Evolutionary conservation across 148 eudicot species (phyloP), one percentile per base, ranked within the genome.

Genomic region (Silene latifolia): DNA sequence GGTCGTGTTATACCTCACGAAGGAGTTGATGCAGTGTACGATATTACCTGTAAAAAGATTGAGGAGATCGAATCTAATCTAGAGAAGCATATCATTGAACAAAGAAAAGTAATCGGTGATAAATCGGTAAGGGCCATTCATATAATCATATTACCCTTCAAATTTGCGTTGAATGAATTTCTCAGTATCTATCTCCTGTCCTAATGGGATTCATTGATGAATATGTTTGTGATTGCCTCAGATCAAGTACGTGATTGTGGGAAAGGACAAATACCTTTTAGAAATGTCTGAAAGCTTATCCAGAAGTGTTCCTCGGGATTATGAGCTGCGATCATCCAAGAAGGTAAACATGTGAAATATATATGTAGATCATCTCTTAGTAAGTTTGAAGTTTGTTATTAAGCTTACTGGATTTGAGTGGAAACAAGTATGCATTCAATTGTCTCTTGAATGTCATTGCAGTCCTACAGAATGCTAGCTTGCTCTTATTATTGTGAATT

Each of bases 1-100:
- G 99, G 99, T 47, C 99, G 98, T 78, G 76, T 95, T 48, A 89
- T 95, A 76, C 99, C 99, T 65, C 85, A 67, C 67, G 89, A 87
- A 82, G 99, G 98, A 74, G 93, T 79, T 80, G 98, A 95, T 80
- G 21, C 77, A 63, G 94, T 86, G 72, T 92, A 89, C 80, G 99
- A 92, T 84, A 78, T 80, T 76, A 94, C 97, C 21, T 83, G 88
- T 79, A 86, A 79, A 80, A 82, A 76, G 60, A 88, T 89, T 78
- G 71, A 66, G 64, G 91, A 86, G 46, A 77, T 90, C 77, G 97
- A 90, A 81, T 82, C 78, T 60, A 79, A 80, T 74, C 80, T 95
- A 85, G 74, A 67, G 57, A 78, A 85, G 46, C 97, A 95, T 84
- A 80, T 92, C n/a, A 81, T 88, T 87, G 97, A 92, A 69, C 97